Percentiles rank a stretch among this genome's conserved stretches.
Evolutionary conservation across 768 basidiomycete species (phyloP).

Genomic region (Trichaptum fuscoviolaceum): DNA sequence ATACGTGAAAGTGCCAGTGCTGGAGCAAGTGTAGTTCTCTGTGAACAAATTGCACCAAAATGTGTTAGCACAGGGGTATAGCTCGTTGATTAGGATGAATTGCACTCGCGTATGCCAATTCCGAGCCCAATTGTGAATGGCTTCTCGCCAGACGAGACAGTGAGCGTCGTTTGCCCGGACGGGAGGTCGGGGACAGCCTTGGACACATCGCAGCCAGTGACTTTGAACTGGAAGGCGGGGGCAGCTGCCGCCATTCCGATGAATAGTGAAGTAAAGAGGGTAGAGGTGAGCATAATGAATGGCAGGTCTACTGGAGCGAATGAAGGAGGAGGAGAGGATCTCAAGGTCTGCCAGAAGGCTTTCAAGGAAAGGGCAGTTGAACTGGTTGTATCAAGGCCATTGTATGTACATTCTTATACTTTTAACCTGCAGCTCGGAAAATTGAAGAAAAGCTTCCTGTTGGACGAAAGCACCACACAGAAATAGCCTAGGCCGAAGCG

Average conservation of each 20-base stretch:
- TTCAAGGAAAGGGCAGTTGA: neutral
- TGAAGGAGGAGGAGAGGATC: neutral
- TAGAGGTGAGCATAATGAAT: conserved; percentile 3
- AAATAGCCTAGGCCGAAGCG: neutral
- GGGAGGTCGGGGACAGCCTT: conserved; percentile 22
- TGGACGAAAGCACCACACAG: neutral
- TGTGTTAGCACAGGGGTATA: neutral
- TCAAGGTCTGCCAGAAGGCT: neutral
- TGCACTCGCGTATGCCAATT: conserved; percentile 31
- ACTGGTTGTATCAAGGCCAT: neutral
- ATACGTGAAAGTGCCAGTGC: conserved; percentile 36
- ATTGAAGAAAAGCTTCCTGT: neutral
- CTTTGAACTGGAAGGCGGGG: neutral
- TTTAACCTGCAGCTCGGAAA: neutral
- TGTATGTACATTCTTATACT: neutral
- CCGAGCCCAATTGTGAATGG: conserved; percentile 41
- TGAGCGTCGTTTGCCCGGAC: conserved; percentile 27
- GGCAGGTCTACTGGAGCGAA: neutral
- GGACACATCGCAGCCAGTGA: conserved; percentile 20
- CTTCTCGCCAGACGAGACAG: conserved; percentile 26
- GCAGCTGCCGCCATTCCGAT: neutral
- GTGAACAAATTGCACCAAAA: neutral
- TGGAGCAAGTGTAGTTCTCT: conserved; percentile 49
- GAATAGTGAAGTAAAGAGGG: neutral
- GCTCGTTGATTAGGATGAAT: neutral